Conservation (phyloP, 768 basidiomycete genomes). For the Macrocybe gigantea region DNA sequence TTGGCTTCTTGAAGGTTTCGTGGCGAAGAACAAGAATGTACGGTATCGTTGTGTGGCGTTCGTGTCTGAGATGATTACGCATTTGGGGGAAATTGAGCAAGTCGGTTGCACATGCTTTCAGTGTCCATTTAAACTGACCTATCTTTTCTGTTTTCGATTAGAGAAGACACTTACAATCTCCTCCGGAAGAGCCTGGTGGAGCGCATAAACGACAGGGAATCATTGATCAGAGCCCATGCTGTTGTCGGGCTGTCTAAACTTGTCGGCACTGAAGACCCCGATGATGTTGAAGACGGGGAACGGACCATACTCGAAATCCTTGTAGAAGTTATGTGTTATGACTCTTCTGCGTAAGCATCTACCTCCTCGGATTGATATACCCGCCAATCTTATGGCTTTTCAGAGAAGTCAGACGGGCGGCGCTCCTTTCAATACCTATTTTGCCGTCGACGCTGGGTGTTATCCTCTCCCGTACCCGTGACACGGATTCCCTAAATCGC, state of each 20-base stretch:
- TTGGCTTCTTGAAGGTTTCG: slow-evolving; percentile 76
- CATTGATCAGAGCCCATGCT: slow-evolving; percentile 77
- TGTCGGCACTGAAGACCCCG: slow-evolving; percentile 63
- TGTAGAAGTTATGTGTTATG: slow-evolving; percentile 62
- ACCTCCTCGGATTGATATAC: neutral
- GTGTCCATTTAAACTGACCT: neutral
- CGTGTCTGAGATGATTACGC: slow-evolving; percentile 81
- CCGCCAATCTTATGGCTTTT: neutral
- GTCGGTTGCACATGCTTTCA: slow-evolving; percentile 19
- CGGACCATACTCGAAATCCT: slow-evolving; percentile 60
- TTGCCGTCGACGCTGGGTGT: slow-evolving; percentile 52
- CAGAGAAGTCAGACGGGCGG: slow-evolving; percentile 89
- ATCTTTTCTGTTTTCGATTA: slow-evolving; percentile 19
- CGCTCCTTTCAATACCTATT: slow-evolving; percentile 71
- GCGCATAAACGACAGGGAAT: slow-evolving; percentile 83
- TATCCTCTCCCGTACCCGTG: slow-evolving; percentile 77
- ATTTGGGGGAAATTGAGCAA: slow-evolving; percentile 86
- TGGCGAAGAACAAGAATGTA: slow-evolving; percentile 87
- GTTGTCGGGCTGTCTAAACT: slow-evolving; percentile 76
- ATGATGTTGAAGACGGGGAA: slow-evolving; percentile 42
- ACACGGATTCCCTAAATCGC: slow-evolving; percentile 76
- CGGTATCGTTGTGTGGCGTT: slow-evolving; percentile 77
- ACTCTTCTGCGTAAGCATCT: slow-evolving; percentile 56
- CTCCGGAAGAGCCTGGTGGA: slow-evolving; percentile 69
- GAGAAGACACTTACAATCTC: slow-evolving; percentile 74